Conservation (phyloP, 306 rosid species). For the Cajanus cajan region DNA sequence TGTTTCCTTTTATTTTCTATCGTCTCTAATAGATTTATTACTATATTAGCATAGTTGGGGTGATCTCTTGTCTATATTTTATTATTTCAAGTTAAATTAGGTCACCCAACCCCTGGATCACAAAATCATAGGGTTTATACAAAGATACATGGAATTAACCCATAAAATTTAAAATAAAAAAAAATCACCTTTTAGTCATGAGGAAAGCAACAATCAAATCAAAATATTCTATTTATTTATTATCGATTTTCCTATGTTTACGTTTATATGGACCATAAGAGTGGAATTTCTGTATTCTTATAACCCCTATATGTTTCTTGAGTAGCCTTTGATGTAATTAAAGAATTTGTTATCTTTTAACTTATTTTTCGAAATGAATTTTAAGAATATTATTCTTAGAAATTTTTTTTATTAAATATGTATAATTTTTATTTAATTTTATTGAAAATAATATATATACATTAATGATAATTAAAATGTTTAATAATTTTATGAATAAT, state of each 20-base stretch:
- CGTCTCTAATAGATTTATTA: neutral
- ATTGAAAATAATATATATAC: neutral
- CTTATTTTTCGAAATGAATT: neutral
- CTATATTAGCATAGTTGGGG: neutral
- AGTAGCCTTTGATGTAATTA: neutral
- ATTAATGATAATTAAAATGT: too few species aligned
- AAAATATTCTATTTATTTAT: neutral
- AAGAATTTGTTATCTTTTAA: neutral
- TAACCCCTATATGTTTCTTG: neutral
- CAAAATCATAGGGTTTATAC: neutral
- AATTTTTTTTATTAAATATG: too few species aligned
- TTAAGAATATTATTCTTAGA: neutral
- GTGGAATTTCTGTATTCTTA: neutral
- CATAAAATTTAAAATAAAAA: neutral
- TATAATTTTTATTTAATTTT: too few species aligned
- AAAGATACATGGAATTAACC: neutral
- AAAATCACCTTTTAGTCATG: neutral
- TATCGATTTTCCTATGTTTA: neutral
- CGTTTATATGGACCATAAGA: neutral
- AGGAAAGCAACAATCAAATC: neutral
- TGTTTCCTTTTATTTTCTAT: neutral
- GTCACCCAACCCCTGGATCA: constrained; percentile 20
- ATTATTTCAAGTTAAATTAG: constrained; percentile 30
- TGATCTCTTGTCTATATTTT: neutral
- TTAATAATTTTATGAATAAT: too few species aligned